A percentile compares a stretch with the other conserved stretches of the same genome.
Evolutionary conservation across 2,329 filamentous ascomycete species (phyloP).

Genomic region (Cyclaneusma minus): DNA sequence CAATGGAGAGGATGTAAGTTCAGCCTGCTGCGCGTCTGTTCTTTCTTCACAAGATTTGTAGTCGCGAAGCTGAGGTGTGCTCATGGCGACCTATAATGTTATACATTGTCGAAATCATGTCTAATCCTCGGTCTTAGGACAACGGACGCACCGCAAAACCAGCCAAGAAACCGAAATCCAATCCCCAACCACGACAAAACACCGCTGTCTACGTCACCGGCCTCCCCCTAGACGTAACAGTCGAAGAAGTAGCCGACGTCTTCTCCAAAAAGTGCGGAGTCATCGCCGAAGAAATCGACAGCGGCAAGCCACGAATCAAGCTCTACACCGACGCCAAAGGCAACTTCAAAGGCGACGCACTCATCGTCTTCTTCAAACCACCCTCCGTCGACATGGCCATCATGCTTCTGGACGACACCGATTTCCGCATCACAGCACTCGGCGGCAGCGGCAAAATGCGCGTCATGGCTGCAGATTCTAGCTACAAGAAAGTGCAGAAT

Average conservation of each 20-base stretch:
- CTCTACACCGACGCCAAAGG: conserved; percentile 74
- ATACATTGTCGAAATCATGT: too few relatives aligned
- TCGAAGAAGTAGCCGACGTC: conserved; percentile 65
- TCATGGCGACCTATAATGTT: background rate
- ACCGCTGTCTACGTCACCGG: conserved; percentile 87
- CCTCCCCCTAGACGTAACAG: conserved; percentile 63
- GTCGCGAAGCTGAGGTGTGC: conserved; percentile 1
- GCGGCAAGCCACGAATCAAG: conserved; percentile 76
- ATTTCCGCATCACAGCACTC: conserved; percentile 51
- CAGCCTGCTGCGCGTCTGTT: background rate
- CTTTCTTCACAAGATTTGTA: conserved; percentile 8
- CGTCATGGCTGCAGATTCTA: conserved; percentile 73
- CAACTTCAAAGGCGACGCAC: conserved; percentile 81
- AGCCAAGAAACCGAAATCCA: conserved; percentile 18
- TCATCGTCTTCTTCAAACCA: conserved; percentile 88
- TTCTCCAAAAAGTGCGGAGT: conserved; percentile 80
- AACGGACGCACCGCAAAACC: conserved; percentile 16
- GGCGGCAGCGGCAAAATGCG: conserved; percentile 47
- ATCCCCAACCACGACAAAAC: conserved; percentile 41
- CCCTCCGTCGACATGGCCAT: conserved; percentile 83
- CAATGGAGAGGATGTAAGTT: conserved; percentile 32
- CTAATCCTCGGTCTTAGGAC: conserved; percentile 14
- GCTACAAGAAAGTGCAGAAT: conserved; percentile 80
- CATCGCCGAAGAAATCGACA: conserved; percentile 88
- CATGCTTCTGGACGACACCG: conserved; percentile 64